Conservation (phyloP, 1,284 basidiomycete species). For the Rhodotorula sp. region DNA sequence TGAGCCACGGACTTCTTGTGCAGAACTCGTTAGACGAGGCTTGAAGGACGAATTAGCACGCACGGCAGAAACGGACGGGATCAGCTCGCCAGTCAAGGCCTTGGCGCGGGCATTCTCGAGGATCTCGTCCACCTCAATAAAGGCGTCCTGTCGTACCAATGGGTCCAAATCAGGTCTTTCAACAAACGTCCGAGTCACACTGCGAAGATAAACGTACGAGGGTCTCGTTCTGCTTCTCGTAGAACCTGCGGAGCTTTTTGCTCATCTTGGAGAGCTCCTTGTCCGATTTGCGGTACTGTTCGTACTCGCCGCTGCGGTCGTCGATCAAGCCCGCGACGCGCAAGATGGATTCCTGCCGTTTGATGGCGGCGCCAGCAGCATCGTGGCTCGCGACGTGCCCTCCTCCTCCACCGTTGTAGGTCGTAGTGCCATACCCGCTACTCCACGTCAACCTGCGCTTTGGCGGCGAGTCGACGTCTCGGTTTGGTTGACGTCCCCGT, state of each 20-base stretch:
- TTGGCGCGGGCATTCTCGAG: conserved; percentile 37
- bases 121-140: conserved; percentile 42
- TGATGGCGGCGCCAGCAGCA: conserved; percentile 6
- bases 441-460: not conserved
- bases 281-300: conserved; percentile 34
- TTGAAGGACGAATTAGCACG: no score
- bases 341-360: conserved; percentile 23
- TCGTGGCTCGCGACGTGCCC: not conserved
- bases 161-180: not conserved
- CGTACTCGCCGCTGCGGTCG: conserved; percentile 33
- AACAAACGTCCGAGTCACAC: no score
- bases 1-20: no score
- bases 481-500: not conserved
- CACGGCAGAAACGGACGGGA: not conserved
- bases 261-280: conserved; percentile 36
- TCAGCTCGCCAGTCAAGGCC: conserved; percentile 32
- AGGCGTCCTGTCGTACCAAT: conserved; percentile 5
- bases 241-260: conserved; percentile 37
- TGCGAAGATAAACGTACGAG: not conserved
- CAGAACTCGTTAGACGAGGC: no score
- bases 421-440: not conserved
- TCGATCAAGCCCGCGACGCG: conserved; percentile 37
- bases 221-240: conserved; percentile 38
- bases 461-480: not conserved
- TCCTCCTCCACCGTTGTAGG: not conserved